Evolutionary conservation across 2,329 filamentous ascomycete species (phyloP), one percentile per base, ranked within the genome.

Genomic region (Myriosclerotinia scirpicola): DNA sequence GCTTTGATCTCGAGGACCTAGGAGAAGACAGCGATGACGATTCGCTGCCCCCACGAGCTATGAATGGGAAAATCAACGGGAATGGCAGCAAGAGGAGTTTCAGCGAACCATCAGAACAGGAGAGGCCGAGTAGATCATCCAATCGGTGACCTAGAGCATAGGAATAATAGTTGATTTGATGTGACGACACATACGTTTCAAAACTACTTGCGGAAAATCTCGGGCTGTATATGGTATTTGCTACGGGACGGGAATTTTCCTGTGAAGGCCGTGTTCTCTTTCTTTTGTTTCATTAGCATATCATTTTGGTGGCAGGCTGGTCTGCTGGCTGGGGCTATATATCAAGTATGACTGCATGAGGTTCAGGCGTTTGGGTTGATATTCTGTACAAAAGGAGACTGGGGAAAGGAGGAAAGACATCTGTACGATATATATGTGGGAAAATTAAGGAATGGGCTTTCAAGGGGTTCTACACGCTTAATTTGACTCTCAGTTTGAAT

Each of bases 1-100:
- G 85, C 6, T 92, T 96, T 70, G 91, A 91, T 52, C 82, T 98
- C 56, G 86, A 87, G 17, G 92, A 97, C 73, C 81, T 97, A 50
- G 84, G 90, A 2, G 90, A 93, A 71, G 91, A 95, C 69, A 90
- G 85, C 71, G 89, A 91, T 40, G 87, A 88, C 42, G 75, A 73
- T 40, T 68, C 67, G n/a, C 59, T 60, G 36, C 69, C 67, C 15
- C 63, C 65, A 9, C 61, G 58, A 17, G 66, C 63, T 64, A 66
- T 66, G 12, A 76, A 76, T 64, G 74, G 73, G 12, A 75, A 73
- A 48, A 50, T 70, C 20, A 74, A 73, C 64, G 76, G 73, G 34
- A 40, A 70, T 64, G 67, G 59, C n/a, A 71, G 61, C 54, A 76
- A 74, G 62, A 69, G 67, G 59, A 77, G 71, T 66, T 74, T 75